Conservation (phyloP, 2,329 filamentous ascomycete species). For the Talaromyces atroroseus region DNA sequence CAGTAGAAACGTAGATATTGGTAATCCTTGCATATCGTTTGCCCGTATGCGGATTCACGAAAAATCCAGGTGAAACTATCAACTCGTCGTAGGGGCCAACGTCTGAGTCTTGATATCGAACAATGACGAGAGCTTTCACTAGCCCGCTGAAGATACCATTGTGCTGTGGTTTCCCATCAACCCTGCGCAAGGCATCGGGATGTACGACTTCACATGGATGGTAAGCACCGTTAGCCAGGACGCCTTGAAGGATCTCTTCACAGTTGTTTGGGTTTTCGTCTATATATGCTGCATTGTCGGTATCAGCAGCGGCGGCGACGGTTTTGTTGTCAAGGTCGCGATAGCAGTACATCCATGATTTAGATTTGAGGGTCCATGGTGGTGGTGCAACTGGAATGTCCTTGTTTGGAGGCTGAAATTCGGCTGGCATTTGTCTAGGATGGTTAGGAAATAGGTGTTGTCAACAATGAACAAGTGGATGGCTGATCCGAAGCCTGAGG, state of each 20-base stretch:
- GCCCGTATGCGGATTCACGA: neutral
- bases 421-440: neutral
- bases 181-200: neutral
- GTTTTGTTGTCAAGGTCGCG: neutral
- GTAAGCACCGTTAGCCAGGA: neutral
- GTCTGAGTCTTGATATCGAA: neutral
- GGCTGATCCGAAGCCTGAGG: too few relatives aligned
- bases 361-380: constrained; percentile 1
- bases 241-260: neutral
- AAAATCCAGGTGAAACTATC: neutral
- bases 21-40: neutral
- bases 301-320: too few relatives aligned
- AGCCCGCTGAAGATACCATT: neutral
- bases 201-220: neutral
- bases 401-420: neutral
- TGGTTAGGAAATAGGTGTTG: too few relatives aligned
- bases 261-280: neutral
- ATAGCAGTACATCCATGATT: neutral
- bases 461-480: too few relatives aligned
- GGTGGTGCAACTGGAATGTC: constrained; percentile 1
- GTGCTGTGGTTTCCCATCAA: neutral
- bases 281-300: neutral
- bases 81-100: constrained; percentile 3
- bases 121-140: neutral
- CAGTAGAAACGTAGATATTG: neutral